Evolutionary conservation across 192 early-diverging fungal species (phyloP).

Genomic region (Pilobolus umbonatus): DNA sequence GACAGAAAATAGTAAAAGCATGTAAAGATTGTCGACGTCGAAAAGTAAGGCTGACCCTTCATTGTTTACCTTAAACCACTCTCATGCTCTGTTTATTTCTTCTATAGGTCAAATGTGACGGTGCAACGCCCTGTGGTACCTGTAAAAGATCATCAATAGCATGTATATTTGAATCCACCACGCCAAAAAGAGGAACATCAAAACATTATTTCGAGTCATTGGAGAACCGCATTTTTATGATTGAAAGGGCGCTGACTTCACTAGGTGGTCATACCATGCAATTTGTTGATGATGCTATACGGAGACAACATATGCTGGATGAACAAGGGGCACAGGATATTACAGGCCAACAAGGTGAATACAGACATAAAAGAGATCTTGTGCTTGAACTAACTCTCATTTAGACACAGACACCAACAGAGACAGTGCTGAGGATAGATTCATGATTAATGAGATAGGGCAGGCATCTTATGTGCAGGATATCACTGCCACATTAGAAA

Average conservation of each 20-base stretch:
- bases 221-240: neutral
- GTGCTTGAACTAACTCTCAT: neutral
- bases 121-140: slow-evolving; percentile 8
- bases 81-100: slow-evolving; percentile 4
- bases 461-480: neutral
- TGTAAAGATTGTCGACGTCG: slow-evolving; percentile 16
- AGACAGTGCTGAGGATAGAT: slow-evolving; percentile 1
- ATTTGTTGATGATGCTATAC: slow-evolving; percentile 8
- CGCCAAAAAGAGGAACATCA: slow-evolving; percentile 12
- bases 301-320: slow-evolving; percentile 2
- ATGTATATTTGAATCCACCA: slow-evolving; percentile 12
- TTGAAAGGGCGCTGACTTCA: slow-evolving; percentile 9
- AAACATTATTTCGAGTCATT: slow-evolving; percentile 15
- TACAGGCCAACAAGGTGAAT: neutral
- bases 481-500: neutral
- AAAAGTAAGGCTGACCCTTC: slow-evolving; percentile 4
- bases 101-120: slow-evolving; percentile 16
- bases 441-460: neutral
- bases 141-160: slow-evolving; percentile 13
- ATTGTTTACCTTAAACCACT: slow-evolving; percentile 6
- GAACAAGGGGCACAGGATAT: neutral
- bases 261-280: neutral
- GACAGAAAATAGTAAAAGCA: slow-evolving; percentile 15
- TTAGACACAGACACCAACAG: neutral
- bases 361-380: neutral